Evolutionary conservation across 768 basidiomycete species (phyloP), one percentile per base, ranked within the genome.

Genomic region (Scleroderma citrinum): DNA sequence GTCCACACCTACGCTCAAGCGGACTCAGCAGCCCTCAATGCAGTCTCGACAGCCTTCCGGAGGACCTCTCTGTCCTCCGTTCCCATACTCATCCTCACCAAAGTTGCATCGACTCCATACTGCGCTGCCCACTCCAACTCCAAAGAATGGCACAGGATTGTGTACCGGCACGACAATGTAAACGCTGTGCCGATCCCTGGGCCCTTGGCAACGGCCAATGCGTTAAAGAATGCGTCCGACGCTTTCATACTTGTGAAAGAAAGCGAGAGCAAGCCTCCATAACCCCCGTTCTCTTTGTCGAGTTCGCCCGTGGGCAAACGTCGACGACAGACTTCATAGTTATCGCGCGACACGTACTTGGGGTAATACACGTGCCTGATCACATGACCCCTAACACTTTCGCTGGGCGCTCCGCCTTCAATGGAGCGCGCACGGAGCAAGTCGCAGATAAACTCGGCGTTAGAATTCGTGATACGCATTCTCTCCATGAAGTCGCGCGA

Each of bases 171-270:
- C 29, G 92, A 91, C 30, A 97, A 76, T 2, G 95, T 96, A 65
- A 97, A 97, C 74, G 91, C 95, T 19, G 95, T 96, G 2, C 95
- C 95, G 10, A 91, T 75, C 60, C 83, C 85, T 0, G 95, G 95
- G 2, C 95, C 95, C 64, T 98, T 99, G 56, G 78, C 77, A 64
- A 83, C 92, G 8, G 77, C 75, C 36, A 98, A 72, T 0, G 80
- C 70, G 65, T 99, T 91, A 59, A 85, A 95, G 71, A 96, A 95
- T 14, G 84, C 85, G 47, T 71, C 67, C 2, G 88, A 84, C 0
- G 87, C 87, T 2, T 70, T 71, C 11, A 66, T 51, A 5, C 84
- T 78, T 11, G 79, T 84, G 71, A 99, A 97, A 0, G 84, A 86
- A 46, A 95, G 68, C 2, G 89, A 87, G 71, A 96, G 94, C 12